Conservation (phyloP, 441 rosid species). For the Populus hybrid region DNA sequence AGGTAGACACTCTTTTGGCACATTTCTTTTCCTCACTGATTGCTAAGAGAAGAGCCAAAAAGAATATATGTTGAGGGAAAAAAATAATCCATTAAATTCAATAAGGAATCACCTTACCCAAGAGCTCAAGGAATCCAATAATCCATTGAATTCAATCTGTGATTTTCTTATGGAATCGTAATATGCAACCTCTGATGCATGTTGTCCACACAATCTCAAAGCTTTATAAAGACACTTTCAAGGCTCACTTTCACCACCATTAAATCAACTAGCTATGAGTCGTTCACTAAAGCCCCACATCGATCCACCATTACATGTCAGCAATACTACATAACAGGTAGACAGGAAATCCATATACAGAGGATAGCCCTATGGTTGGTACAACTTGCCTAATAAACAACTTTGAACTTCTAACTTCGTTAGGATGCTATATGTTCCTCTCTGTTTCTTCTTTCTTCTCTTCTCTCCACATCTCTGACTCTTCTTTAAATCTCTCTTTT, state of each 20-base stretch:
- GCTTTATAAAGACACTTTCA: too few species aligned
- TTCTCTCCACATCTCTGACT: not conserved
- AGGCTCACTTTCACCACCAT: not conserved
- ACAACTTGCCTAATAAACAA: not conserved
- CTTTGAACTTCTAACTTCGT: not conserved
- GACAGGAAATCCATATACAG: not conserved
- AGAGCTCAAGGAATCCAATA: not conserved
- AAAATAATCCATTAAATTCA: too few species aligned
- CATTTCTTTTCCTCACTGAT: too few species aligned
- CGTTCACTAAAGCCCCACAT: not conserved
- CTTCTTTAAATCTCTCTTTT: not conserved
- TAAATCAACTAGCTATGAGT: not conserved
- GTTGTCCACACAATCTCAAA: not conserved
- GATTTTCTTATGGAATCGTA: not conserved
- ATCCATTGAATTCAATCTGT: not conserved
- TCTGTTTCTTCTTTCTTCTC: not conserved
- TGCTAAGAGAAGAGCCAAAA: too few species aligned
- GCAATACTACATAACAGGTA: not conserved
- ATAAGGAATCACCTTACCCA: not conserved
- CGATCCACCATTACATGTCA: not conserved
- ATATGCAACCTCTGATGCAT: not conserved
- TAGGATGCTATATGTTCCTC: not conserved
- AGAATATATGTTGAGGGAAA: too few species aligned
- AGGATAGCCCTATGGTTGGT: not conserved
- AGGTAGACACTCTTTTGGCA: too few species aligned